Base-by-base conservation (phyloP, 345 rosid species). In the Populus nigra region DNA sequence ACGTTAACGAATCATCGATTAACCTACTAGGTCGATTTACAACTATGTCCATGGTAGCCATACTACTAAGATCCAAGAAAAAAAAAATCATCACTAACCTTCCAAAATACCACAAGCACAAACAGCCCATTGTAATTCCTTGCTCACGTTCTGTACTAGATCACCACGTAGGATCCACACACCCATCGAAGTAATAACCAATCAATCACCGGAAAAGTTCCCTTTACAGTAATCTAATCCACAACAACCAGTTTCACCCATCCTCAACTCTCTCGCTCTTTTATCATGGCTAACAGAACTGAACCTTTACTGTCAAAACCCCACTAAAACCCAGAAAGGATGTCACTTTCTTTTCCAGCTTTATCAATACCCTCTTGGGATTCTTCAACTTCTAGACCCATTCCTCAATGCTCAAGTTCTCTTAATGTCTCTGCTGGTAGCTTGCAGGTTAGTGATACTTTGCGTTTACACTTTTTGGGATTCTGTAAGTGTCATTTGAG, bases 271-370 rank as follows among this genome's bases (percentile, higher is more conserved):
- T 25, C 31, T 41, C 68, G 53, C 22, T 23, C 20, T 25, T 49
- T 23, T 41, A 18, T 2, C 33, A 53, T 59, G 33, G 59, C 57
- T 50, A 27, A 3, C 8, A 10, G 15, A 35, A 38, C 62, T 10
- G 12, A 61, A 29, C 53, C 80, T 72, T 67, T 71, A 57, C 17
- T 38, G 43, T 65, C 47, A n/a, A 39, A 78, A n/a, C 17, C 39
- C 3, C 18, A 1, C 43, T 16, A 5, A 27, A 29, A 36, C 53
- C 49, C 67, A 23, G 27, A n/a, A 57, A 36, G 33, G 78, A 83
- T 83, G 86, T 72, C 87, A 1, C 41, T 73, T 68, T 79, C 85
- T 7, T 72, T 80, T 77, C 73, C 86, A 17, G 76, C 68, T 72
- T 68, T 47, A 59, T 61, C 82, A 1, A 23, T 55, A 31, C 82